These are phyloP conservation scores for Tetragonia tetragonoides DNA, from an alignment of 148 eudicot genomes.

Conservation along the genomic window DNA sequence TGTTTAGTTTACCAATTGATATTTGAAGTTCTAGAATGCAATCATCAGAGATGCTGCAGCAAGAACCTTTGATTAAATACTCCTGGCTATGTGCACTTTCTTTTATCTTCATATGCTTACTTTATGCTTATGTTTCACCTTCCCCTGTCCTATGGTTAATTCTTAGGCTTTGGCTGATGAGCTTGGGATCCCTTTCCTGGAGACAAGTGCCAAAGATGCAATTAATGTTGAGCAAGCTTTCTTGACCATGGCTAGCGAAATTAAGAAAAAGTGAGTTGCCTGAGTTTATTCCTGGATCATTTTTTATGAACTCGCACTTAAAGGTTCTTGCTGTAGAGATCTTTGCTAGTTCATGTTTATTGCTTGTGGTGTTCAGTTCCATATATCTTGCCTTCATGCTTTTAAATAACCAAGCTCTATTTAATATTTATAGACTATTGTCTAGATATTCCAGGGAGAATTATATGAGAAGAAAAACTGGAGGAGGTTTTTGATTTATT, in stretches of 20 bases:
- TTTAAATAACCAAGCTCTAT: too few relatives aligned
- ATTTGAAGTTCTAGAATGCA: background rate
- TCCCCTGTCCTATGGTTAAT: conserved; percentile 8
- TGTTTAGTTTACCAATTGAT: background rate
- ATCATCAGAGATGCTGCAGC: background rate
- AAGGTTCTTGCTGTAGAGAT: background rate
- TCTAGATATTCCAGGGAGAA: too few relatives aligned
- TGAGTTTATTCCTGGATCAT: background rate
- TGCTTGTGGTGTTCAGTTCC: background rate
- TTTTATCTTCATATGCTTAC: background rate
- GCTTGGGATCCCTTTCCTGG: conserved; percentile 91
- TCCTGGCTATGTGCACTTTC: background rate
- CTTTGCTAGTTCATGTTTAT: background rate
- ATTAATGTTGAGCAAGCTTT: conserved; percentile 94
- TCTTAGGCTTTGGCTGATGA: conserved; percentile 90
- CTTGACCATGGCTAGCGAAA: conserved; percentile 84
- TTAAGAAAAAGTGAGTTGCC: conserved; percentile 67
- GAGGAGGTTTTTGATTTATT: too few relatives aligned
- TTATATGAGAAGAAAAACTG: too few relatives aligned
- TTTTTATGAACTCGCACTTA: background rate
- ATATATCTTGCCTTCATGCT: background rate
- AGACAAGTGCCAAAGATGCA: conserved; percentile 95
- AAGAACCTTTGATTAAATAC: background rate
- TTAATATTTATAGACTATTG: too few relatives aligned
- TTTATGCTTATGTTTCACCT: background rate